Evolutionary conservation across 345 rosid species (phyloP).

Genomic region (Populus ilicifolia): DNA sequence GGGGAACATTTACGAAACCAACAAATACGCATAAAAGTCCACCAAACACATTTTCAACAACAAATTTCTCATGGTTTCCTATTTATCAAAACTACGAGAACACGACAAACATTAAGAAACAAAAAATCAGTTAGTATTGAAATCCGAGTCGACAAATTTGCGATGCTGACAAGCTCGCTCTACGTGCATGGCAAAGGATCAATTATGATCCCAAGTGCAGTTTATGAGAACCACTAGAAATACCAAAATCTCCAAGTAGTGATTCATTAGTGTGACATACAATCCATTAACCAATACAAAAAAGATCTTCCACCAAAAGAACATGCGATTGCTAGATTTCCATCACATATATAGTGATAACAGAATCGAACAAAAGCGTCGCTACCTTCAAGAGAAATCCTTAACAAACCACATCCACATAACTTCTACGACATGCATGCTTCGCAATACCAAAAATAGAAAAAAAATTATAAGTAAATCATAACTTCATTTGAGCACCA

Average conservation of each 20-base stretch:
- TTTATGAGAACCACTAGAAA: not conserved
- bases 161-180: not conserved
- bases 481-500: not conserved
- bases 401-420: not conserved
- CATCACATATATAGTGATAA: not conserved
- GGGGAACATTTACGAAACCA: not conserved
- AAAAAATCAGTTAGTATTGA: too few species aligned
- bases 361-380: not conserved
- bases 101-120: too few species aligned
- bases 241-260: not conserved
- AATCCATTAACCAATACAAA: not conserved
- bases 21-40: too few species aligned
- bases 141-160: slow-evolving; percentile 14
- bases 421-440: not conserved
- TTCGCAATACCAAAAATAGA: too few species aligned
- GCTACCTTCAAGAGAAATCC: not conserved
- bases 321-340: not conserved
- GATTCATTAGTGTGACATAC: not conserved
- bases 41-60: too few species aligned
- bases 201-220: slow-evolving; percentile 2
- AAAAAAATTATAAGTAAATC: not conserved
- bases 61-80: too few species aligned
- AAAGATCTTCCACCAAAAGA: not conserved
- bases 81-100: not conserved
- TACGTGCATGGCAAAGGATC: not conserved